A percentile compares a stretch with the other conserved stretches of the same genome.
These are phyloP conservation scores for Ceraceosorus guamensis DNA, from an alignment of 1,284 basidiomycete genomes.

Conservation along the genomic window DNA sequence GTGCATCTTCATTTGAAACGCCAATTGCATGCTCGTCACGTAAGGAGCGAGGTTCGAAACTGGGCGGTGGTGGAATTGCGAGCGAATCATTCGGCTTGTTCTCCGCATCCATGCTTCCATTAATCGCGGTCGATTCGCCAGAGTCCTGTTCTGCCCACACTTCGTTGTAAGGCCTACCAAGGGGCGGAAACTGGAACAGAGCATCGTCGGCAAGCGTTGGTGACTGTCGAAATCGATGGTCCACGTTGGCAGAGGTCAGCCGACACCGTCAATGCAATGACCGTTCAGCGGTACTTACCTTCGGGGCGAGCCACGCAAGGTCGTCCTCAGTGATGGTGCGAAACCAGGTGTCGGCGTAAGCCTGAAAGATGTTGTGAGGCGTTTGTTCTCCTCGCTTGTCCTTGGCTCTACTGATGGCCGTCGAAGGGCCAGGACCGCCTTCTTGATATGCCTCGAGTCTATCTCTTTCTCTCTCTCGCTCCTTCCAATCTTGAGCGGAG, in stretches of 20 bases:
- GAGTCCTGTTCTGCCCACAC: conserved; percentile 86
- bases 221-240: no score
- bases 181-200: conserved; percentile 73
- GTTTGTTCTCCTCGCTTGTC: conserved; percentile 35
- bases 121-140: neutral
- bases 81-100: conserved; percentile 3
- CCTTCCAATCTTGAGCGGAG: conserved; percentile 40
- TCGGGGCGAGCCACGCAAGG: conserved; percentile 36
- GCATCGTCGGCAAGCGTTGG: conserved; percentile 67
- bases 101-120: neutral
- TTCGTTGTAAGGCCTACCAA: conserved; percentile 80
- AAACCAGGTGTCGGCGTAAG: conserved; percentile 43
- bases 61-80: conserved; percentile 21
- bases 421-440: conserved; percentile 22
- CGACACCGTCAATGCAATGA: no score
- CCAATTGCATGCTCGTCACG: conserved; percentile 30
- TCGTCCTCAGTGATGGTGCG: conserved; percentile 47
- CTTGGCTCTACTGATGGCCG: conserved; percentile 1
- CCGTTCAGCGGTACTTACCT: neutral
- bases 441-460: conserved; percentile 7
- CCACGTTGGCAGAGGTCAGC: no score
- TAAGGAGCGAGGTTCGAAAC: conserved; percentile 27
- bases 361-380: conserved; percentile 41
- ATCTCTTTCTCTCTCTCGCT: conserved; percentile 37
- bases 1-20: conserved; percentile 26